Conservation (phyloP, 2,329 filamentous ascomycete species). For the Fusarium coffeatum region DNA sequence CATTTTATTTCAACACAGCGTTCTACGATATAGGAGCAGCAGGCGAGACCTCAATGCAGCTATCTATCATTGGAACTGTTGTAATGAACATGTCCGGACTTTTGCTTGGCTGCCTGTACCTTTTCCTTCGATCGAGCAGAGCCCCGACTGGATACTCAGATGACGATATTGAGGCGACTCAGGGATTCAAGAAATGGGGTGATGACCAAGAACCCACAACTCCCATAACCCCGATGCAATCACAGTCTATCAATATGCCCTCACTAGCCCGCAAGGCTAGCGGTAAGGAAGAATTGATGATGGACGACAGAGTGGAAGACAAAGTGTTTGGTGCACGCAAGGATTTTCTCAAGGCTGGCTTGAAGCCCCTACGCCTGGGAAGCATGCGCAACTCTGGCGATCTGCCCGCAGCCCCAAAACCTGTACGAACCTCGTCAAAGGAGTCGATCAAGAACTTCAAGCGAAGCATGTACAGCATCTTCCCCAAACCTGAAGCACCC, state of each 20-base stretch:
- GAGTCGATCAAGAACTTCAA: constrained; percentile 42
- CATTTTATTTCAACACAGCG: constrained; percentile 71
- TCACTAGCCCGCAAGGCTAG: constrained; percentile 19
- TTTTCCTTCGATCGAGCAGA: constrained; percentile 74
- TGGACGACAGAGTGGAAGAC: constrained; percentile 49
- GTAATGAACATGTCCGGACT: constrained; percentile 74
- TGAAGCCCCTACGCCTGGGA: constrained; percentile 37
- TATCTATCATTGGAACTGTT: constrained; percentile 73
- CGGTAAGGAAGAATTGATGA: constrained; percentile 28
- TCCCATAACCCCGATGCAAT: constrained; percentile 16
- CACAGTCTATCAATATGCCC: constrained; percentile 23
- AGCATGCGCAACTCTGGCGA: constrained; percentile 38
- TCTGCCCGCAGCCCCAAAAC: constrained; percentile 30
- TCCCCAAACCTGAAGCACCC: constrained; percentile 33
- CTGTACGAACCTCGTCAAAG: constrained; percentile 33
- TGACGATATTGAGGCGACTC: constrained; percentile 29
- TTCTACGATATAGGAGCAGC: constrained; percentile 55
- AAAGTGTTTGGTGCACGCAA: constrained; percentile 45
- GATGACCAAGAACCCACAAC: constrained; percentile 24
- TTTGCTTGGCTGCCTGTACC: constrained; percentile 72
- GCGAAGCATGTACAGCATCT: constrained; percentile 46
- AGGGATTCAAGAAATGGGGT: constrained; percentile 33
- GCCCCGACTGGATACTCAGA: constrained; percentile 64
- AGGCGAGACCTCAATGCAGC: constrained; percentile 57
- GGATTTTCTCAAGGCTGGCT: constrained; percentile 33